Evolutionary conservation across 208 protist species (phyloP), one percentile per base, ranked within the genome.

Genomic region (Wallacemonas sp.): DNA sequence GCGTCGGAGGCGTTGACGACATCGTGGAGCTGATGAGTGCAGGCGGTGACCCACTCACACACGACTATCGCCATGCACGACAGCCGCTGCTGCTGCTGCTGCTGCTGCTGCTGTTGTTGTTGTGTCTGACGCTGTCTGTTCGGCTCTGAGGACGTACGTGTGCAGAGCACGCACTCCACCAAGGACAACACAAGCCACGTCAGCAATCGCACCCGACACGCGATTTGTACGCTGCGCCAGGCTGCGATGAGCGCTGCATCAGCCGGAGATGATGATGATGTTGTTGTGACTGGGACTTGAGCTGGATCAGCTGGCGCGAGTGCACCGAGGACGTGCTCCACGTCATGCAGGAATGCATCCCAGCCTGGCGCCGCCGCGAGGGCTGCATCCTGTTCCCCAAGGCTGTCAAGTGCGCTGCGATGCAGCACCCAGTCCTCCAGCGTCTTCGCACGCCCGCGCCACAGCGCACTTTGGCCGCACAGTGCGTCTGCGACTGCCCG

Each of bases 101-200:
- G 41, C 41, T 47, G 17, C n/a, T n/a, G n/a, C n/a, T n/a, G n/a
- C n/a, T n/a, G n/a, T n/a, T n/a, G n/a, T n/a, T n/a, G n/a, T n/a
- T n/a, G n/a, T n/a, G n/a, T n/a, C n/a, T n/a, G n/a, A n/a, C n/a
- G n/a, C n/a, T n/a, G n/a, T n/a, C n/a, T n/a, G n/a, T n/a, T n/a
- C 36, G 36, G 36, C 9, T 14, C 9, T 41, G 36, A 14, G 9
- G 36, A 17, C 36, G 36, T 41, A 3, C 17, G 4, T 24, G 26
- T 6, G 11, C 19, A 26, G 30, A 58, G 52, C 30, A 38, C 23
- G 39, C 72, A 44, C 58, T 80, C 68, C 19, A 64, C 68, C 5
- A 71, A 19, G 19, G 74, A 80, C 24, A 69, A 58, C 38, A 80
- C 23, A 44, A 68, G 29, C 74, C 74, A 80, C 14, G 58, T 54